Evolutionary conservation across 2,329 filamentous ascomycete species (phyloP).

Genomic region (Sclerotinia glacialis): DNA sequence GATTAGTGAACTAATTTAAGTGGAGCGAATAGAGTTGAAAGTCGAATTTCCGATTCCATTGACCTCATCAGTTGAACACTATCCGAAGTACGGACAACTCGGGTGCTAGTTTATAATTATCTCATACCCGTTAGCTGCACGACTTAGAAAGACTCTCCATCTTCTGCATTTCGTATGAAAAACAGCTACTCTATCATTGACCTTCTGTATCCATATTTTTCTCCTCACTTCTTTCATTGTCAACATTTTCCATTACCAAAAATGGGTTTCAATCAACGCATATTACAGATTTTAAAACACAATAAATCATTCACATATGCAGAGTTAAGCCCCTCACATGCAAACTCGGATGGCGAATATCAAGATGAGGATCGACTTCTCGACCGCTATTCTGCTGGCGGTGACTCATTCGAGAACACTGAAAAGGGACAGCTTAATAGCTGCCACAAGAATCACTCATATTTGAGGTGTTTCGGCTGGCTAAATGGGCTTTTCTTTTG

Average conservation of each 20-base stretch:
- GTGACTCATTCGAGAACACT: neutral
- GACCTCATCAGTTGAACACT: neutral
- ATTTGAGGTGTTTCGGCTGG: neutral
- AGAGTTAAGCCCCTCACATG: neutral
- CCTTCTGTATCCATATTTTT: neutral
- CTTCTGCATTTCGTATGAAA: neutral
- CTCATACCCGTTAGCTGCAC: neutral
- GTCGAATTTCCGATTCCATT: neutral
- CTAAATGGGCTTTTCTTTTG: neutral
- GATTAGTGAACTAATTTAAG: neutral
- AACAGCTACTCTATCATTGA: neutral
- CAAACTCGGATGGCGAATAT: neutral
- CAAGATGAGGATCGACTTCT: constrained; percentile 3
- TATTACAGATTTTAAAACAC: neutral
- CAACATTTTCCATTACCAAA: neutral
- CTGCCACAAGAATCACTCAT: neutral
- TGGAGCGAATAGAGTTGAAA: neutral
- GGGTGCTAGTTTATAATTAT: neutral
- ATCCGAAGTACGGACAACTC: neutral
- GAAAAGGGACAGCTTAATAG: neutral
- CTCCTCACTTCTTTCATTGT: neutral
- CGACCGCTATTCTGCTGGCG: neutral
- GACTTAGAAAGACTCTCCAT: neutral
- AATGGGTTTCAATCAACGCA: neutral
- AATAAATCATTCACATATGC: neutral